Evolutionary conservation across 2,329 filamentous ascomycete species (phyloP), one percentile per base, ranked within the genome.

Genomic region (Xylogone sp.): DNA sequence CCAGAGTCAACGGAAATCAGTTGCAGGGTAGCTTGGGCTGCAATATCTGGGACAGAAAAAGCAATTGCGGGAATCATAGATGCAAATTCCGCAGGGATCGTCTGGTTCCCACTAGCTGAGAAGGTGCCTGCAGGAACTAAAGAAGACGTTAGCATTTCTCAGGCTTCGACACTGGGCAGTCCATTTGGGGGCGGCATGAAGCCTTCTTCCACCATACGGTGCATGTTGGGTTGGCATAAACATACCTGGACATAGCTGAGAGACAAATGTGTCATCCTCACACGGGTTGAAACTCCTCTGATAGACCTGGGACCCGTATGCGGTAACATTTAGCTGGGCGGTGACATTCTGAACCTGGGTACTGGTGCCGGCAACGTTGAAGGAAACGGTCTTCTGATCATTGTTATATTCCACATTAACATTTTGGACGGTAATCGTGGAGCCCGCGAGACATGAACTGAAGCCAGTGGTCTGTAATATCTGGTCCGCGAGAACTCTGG

Each of bases 11-110:
- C 70, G 3, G 82, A 73, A 53, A 79, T 84, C 44, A 99, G 79
- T 65, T 90, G 74, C 56, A 99, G 74, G 43, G 85, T 94, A 29
- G 92, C 94, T 62, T 86, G 73, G 34, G 93, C 93, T 50, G 93
- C 86, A 60, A 99, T 87, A 67, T 99, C 92, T 46, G 94, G 94
- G 27, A 99, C 77, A 54, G 82, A 81, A 73, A 97, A 99, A 12
- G 93, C 93, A 59, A 99, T 96, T 2, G 82, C 74, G 1, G 94
- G 94, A 42, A 99, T 93, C 70, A 87, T 72, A 49, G 78, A 78
- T 51, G 89, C 84, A 65, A 85, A 93, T 54, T 84, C 64, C 0
- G 79, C 70, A 16, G 91, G 88, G 39, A 99, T 88, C 24, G 75
- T 70, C 67, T 94, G 87, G 3, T 72, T 73, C 45, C 91, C 93